Conservation (phyloP, 2,329 filamentous ascomycete species). For the Tolypocladium tundrense region DNA sequence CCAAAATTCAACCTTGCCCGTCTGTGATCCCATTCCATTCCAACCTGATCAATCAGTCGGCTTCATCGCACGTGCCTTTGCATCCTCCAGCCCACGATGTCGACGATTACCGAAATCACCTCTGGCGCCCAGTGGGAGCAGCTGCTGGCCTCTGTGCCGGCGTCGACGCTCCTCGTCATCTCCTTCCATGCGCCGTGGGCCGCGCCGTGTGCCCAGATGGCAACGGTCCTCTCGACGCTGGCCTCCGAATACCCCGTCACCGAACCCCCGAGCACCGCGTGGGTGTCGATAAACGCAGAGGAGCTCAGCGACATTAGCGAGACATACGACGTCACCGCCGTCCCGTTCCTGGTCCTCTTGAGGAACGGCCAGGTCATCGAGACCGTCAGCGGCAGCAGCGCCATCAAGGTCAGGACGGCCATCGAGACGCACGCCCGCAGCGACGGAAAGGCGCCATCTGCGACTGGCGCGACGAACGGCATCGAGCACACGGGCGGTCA, state of each 20-base stretch:
- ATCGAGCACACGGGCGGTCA: slow-evolving; percentile 25
- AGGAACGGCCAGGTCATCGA: slow-evolving; percentile 68
- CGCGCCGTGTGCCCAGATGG: slow-evolving; percentile 91
- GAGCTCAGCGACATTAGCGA: slow-evolving; percentile 88
- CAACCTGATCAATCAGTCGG: not conserved
- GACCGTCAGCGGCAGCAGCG: slow-evolving; percentile 82
- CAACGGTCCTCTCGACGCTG: slow-evolving; percentile 72
- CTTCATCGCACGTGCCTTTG: not conserved
- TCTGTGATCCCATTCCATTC: slow-evolving; percentile 5
- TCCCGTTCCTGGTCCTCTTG: slow-evolving; percentile 82
- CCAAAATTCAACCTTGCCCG: slow-evolving; percentile 2
- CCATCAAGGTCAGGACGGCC: slow-evolving; percentile 69
- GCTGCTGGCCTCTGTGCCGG: slow-evolving; percentile 54
- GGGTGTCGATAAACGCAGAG: slow-evolving; percentile 89
- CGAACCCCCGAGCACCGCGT: slow-evolving; percentile 58
- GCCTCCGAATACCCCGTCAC: slow-evolving; percentile 72
- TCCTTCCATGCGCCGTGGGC: slow-evolving; percentile 98
- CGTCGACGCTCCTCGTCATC: slow-evolving; percentile 66
- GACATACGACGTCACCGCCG: slow-evolving; percentile 85
- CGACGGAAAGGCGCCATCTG: slow-evolving; percentile 20
- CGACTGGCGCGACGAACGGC: slow-evolving; percentile 24
- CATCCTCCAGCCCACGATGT: slow-evolving; percentile 41
- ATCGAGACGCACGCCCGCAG: slow-evolving; percentile 71
- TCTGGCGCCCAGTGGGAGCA: slow-evolving; percentile 63
- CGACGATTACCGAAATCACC: slow-evolving; percentile 66